Conservation (phyloP, 176 grass and related monocot species). For the Cenchrus americanus region DNA sequence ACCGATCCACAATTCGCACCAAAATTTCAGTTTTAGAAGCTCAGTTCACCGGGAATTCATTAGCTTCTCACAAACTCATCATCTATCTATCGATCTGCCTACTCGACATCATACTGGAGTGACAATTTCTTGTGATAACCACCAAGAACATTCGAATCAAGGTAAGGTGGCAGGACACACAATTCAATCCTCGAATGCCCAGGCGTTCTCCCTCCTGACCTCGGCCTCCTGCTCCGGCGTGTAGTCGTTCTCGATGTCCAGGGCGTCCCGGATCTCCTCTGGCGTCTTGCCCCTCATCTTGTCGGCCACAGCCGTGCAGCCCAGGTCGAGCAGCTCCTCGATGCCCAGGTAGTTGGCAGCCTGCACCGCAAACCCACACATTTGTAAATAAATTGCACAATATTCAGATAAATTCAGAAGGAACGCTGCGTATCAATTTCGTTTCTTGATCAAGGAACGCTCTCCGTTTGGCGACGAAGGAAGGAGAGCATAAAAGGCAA, state of each 20-base stretch:
- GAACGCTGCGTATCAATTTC: background rate
- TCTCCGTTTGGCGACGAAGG: no score
- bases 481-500: background rate
- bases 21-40: background rate
- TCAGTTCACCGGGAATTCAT: background rate
- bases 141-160: conserved; percentile 8
- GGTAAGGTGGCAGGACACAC: background rate
- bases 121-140: background rate
- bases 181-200: conserved; percentile 53
- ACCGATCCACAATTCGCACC: conserved; percentile 20
- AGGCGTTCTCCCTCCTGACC: conserved; percentile 59
- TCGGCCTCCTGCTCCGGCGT: conserved; percentile 62
- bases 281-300: conserved; percentile 74
- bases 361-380: conserved; percentile 32
- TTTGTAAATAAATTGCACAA: background rate
- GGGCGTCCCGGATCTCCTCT: conserved; percentile 59
- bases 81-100: conserved; percentile 5
- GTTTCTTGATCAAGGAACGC: background rate
- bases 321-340: conserved; percentile 61
- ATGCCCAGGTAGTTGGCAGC: conserved; percentile 57
- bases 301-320: conserved; percentile 52
- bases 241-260: conserved; percentile 72
- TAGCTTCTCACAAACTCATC: background rate
- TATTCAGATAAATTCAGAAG: conserved; percentile 1
- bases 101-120: background rate